Conservation (phyloP, 2,329 filamentous ascomycete species). For the Colletotrichum gigasporum region DNA sequence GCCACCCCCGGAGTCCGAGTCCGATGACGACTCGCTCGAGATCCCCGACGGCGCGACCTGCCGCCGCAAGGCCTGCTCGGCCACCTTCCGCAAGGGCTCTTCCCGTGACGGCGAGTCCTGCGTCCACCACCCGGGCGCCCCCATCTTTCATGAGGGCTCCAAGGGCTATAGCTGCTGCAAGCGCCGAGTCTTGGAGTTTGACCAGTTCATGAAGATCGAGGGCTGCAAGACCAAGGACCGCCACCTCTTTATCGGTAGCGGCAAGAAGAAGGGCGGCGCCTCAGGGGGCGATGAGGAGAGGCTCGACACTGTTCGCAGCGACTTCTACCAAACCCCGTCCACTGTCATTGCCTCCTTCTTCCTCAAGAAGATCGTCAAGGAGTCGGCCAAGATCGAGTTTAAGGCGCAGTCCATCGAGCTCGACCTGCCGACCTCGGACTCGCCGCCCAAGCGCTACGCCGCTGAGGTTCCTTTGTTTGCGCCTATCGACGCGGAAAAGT, state of each 20-base stretch:
- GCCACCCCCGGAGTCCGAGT: conserved; percentile 80
- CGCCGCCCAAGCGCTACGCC: conserved; percentile 79
- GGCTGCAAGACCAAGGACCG: conserved; percentile 85
- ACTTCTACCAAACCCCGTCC: conserved; percentile 93
- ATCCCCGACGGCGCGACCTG: conserved; percentile 81
- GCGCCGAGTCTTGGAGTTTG: conserved; percentile 92
- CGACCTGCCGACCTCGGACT: conserved; percentile 86
- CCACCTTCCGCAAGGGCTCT: conserved; percentile 68
- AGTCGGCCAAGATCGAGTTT: conserved; percentile 78
- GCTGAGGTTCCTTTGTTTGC: conserved; percentile 80
- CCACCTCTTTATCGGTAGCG: conserved; percentile 87
- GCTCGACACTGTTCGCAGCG: conserved; percentile 81
- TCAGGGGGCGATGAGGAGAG: conserved; percentile 72
- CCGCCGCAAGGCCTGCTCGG: conserved; percentile 79
- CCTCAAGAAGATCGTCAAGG: conserved; percentile 95
- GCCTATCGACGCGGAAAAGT: conserved; percentile 78
- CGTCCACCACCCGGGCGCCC: conserved; percentile 86
- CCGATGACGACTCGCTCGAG: conserved; percentile 80
- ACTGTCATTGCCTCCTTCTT: conserved; percentile 92
- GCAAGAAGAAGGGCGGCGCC: conserved; percentile 69
- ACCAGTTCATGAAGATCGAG: conserved; percentile 96
- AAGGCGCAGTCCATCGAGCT: conserved; percentile 70
- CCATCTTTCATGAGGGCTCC: conserved; percentile 97
- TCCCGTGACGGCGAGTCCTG: conserved; percentile 79
- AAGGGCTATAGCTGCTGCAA: conserved; percentile 99